A percentile compares a stretch with the other conserved stretches of the same genome.
phyloP scores from a whole-genome alignment of 305 asterid genomes.

The Fraxinus angustifolia region DNA sequence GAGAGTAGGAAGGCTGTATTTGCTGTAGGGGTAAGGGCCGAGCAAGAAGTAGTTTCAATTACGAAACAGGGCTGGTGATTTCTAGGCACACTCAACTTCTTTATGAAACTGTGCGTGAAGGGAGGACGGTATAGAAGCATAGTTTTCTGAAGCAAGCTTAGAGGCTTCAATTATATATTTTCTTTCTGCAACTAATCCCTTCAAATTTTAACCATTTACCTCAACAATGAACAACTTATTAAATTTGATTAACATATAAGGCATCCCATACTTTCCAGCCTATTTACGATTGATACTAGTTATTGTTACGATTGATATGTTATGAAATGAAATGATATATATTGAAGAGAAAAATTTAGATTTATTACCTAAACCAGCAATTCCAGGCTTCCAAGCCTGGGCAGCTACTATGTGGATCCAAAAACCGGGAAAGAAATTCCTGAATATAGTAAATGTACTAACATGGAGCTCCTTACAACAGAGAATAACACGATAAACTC shows the following conservation, averaged over 20 bases:
- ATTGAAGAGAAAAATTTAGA: background rate
- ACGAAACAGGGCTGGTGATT: background rate
- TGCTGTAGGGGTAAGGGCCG: background rate
- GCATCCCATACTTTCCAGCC: background rate
- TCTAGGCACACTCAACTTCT: background rate
- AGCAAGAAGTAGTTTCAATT: background rate
- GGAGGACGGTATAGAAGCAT: background rate
- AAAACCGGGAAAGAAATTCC: background rate
- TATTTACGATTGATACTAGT: background rate
- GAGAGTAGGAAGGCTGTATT: background rate
- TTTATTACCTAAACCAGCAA: background rate
- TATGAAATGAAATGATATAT: background rate
- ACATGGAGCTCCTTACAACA: background rate
- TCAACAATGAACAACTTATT: background rate
- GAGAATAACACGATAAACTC: slow-evolving; percentile 1
- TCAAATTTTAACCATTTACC: background rate
- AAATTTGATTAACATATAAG: background rate
- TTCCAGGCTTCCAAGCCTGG: background rate
- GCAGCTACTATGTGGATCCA: slow-evolving; percentile 3
- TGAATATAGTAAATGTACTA: background rate
- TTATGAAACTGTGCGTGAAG: background rate
- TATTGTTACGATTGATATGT: background rate
- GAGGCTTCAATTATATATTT: background rate
- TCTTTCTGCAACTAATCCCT: background rate
- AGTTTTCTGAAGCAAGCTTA: background rate